Percentiles rank a stretch among this genome's conserved stretches.
Conservation (phyloP, 2,329 filamentous ascomycete species). For the Arthrobotrys musiformis region DNA sequence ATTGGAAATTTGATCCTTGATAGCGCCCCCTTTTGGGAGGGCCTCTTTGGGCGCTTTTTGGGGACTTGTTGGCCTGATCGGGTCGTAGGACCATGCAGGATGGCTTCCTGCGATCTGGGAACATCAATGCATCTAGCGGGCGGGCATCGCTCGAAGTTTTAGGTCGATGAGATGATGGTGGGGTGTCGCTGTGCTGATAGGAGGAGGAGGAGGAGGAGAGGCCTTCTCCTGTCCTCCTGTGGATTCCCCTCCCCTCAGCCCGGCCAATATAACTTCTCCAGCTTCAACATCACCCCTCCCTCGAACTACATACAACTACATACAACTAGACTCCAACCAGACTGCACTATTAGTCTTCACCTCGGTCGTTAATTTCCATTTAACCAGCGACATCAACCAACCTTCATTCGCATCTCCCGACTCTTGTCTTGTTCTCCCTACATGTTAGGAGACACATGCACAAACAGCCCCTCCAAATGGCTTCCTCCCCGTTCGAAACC, state of each 20-base stretch:
- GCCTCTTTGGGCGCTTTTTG: neutral
- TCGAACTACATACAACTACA: no score
- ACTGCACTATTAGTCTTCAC: neutral
- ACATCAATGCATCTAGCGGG: no score
- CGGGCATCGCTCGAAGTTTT: neutral
- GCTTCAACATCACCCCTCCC: neutral
- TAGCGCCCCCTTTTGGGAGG: neutral
- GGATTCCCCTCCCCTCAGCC: no score
- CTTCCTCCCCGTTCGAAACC: conserved; percentile 2
- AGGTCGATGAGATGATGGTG: conserved; percentile 1
- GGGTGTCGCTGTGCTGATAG: neutral
- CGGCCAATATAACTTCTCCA: no score
- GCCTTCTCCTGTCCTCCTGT: no score
- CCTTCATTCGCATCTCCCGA: neutral
- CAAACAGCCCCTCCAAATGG: conserved; percentile 2
- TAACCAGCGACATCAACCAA: neutral
- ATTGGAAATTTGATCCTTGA: conserved; percentile 10
- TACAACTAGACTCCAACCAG: no score
- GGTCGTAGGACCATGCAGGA: conserved; percentile 14
- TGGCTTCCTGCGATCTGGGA: neutral
- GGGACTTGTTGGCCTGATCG: conserved; percentile 11
- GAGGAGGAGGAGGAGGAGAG: no score
- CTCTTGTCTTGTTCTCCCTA: neutral
- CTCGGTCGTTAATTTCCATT: no score
- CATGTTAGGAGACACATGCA: neutral